phyloP scores from a whole-genome alignment of 495 filamentous ascomycete species.

The Thozetella sp. region DNA sequence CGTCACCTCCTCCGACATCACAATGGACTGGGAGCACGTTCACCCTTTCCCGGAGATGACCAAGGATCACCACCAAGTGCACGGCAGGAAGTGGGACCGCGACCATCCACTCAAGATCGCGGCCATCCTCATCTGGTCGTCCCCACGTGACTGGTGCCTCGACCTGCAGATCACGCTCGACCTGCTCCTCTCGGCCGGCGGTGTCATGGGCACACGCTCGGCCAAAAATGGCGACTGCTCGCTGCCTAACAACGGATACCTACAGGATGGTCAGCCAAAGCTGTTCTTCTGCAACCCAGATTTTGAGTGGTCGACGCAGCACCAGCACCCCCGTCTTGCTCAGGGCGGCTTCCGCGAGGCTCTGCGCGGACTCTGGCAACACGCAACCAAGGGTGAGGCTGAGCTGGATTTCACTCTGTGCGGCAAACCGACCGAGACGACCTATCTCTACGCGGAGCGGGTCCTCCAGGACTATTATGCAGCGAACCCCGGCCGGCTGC shows the following conservation, averaged over 20 bases:
- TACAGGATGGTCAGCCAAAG: constrained; percentile 68
- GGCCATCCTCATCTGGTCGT: constrained; percentile 78
- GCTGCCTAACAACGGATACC: constrained; percentile 69
- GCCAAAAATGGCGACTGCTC: constrained; percentile 42
- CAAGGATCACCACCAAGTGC: constrained; percentile 57
- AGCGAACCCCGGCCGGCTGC: constrained; percentile 39
- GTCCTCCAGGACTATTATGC: constrained; percentile 59
- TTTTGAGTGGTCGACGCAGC: constrained; percentile 74
- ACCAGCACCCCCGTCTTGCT: constrained; percentile 78
- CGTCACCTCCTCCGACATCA: constrained; percentile 74
- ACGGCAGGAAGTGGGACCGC: constrained; percentile 58
- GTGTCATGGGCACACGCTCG: constrained; percentile 71
- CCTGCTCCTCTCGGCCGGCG: constrained; percentile 63
- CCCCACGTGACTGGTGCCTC: constrained; percentile 80
- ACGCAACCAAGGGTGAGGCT: constrained; percentile 57
- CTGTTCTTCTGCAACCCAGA: constrained; percentile 85
- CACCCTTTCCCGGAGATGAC: constrained; percentile 75
- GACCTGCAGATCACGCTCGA: constrained; percentile 74
- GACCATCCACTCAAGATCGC: constrained; percentile 62
- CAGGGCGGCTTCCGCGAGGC: constrained; percentile 80
- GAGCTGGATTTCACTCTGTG: constrained; percentile 63
- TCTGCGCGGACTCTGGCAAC: constrained; percentile 67
- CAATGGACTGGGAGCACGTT: constrained; percentile 61
- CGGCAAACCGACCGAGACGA: constrained; percentile 73
- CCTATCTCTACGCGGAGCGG: constrained; percentile 75